phyloP scores from a whole-genome alignment of 2,329 filamentous ascomycete species.

The Ophiostoma australiae region DNA sequence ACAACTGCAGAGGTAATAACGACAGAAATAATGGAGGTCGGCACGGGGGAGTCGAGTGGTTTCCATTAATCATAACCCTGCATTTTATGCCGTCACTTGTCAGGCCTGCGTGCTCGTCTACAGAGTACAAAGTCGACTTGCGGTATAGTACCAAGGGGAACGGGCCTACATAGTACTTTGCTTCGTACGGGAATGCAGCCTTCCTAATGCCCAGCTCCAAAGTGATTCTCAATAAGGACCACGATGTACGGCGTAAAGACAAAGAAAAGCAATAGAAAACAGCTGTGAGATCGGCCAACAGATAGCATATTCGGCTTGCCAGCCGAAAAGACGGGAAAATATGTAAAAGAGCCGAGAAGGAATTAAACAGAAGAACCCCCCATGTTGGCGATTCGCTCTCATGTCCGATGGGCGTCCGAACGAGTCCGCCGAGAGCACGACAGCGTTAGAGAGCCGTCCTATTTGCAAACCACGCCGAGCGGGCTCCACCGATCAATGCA shows the following conservation, averaged over 20 bases:
- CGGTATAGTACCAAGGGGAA: too few species aligned
- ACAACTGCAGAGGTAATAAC: not conserved
- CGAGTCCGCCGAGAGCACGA: conserved; percentile 8
- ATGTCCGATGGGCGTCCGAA: not conserved
- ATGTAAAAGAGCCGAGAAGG: not conserved
- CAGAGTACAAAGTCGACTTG: not conserved
- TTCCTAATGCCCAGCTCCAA: not conserved
- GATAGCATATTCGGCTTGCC: not conserved
- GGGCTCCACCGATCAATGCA: not conserved
- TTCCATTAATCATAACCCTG: conserved; percentile 10
- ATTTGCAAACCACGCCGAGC: conserved; percentile 1
- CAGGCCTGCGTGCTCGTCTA: not conserved
- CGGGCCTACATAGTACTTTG: not conserved
- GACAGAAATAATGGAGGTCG: conserved; percentile 12
- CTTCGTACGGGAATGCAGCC: not conserved
- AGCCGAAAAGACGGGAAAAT: not conserved
- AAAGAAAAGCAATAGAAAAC: not conserved
- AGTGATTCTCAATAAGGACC: too few species aligned
- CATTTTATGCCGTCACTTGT: not conserved
- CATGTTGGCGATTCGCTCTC: conserved; percentile 13
- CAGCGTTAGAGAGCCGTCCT: not conserved
- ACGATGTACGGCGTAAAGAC: not conserved
- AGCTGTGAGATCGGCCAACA: not conserved
- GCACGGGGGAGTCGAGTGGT: conserved; percentile 8
- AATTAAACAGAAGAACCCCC: not conserved